These are phyloP conservation scores for Bertia moriformis DNA, from an alignment of 2,329 filamentous ascomycete genomes.

Conservation along the genomic window DNA sequence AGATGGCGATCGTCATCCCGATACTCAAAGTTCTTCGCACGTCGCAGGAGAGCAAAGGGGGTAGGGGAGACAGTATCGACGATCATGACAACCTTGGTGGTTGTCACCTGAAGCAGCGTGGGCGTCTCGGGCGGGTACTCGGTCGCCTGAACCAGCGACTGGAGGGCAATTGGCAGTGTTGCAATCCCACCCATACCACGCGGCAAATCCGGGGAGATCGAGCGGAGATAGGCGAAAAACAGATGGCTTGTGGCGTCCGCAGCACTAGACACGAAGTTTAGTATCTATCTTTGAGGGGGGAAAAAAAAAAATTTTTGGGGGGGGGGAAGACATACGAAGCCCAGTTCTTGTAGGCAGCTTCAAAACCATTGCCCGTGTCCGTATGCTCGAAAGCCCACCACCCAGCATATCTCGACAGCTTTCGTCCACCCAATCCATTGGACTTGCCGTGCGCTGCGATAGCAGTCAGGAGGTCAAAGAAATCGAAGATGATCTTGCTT, in stretches of 20 bases:
- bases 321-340: slow-evolving; percentile 44
- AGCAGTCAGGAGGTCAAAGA: slow-evolving; percentile 83
- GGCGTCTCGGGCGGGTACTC: slow-evolving; percentile 81
- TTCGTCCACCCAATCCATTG: slow-evolving; percentile 84
- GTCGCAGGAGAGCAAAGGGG: slow-evolving; percentile 76
- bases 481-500: slow-evolving; percentile 82
- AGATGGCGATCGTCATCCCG: slow-evolving; percentile 75
- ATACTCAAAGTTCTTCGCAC: slow-evolving; percentile 91
- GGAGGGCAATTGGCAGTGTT: slow-evolving; percentile 73
- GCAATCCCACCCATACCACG: slow-evolving; percentile 57
- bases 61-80: slow-evolving; percentile 90
- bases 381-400: slow-evolving; percentile 97
- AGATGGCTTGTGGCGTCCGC: slow-evolving; percentile 92
- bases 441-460: slow-evolving; percentile 84
- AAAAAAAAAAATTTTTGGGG: too few relatives aligned
- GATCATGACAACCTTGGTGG: slow-evolving; percentile 88
- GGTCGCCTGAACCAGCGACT: slow-evolving; percentile 79
- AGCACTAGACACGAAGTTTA: slow-evolving; percentile 57
- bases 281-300: not conserved
- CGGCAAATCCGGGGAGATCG: slow-evolving; percentile 49
- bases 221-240: slow-evolving; percentile 93
- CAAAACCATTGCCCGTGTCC: slow-evolving; percentile 80
- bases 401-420: slow-evolving; percentile 84
- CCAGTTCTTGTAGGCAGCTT: slow-evolving; percentile 86
- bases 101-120: slow-evolving; percentile 56